Percentiles rank a stretch among this genome's conserved stretches.
phyloP scores from a whole-genome alignment of 1,139 yeast species.

The Candida neerlandica region DNA sequence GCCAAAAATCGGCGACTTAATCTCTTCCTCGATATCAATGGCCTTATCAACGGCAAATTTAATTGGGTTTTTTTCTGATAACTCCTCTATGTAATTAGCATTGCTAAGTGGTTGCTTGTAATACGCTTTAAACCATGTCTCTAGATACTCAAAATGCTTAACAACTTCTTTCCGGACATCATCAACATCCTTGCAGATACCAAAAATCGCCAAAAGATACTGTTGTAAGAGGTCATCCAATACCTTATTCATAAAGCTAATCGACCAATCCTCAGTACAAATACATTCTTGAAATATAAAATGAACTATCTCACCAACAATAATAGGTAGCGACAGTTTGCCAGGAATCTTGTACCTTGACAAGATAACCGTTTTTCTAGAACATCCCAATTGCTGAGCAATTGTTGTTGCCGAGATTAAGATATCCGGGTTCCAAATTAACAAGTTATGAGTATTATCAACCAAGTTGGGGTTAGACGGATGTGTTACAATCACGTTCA shows the following conservation, averaged over 20 bases:
- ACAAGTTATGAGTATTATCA: slow-evolving; percentile 60
- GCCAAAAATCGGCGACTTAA: slow-evolving; percentile 91
- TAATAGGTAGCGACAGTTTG: slow-evolving; percentile 57
- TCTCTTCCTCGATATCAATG: slow-evolving; percentile 84
- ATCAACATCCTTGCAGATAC: slow-evolving; percentile 55
- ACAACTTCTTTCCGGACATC: slow-evolving; percentile 44
- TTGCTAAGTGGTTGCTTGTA: slow-evolving; percentile 29
- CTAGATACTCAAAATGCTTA: slow-evolving; percentile 58
- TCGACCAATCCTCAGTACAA: slow-evolving; percentile 40
- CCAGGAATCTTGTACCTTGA: slow-evolving; percentile 59
- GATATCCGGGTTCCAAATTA: slow-evolving; percentile 83
- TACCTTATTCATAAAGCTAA: slow-evolving; percentile 45
- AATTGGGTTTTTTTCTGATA: slow-evolving; percentile 34
- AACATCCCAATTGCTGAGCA: slow-evolving; percentile 74
- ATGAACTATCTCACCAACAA: slow-evolving; percentile 82
- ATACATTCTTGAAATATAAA: slow-evolving; percentile 74
- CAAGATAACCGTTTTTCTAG: slow-evolving; percentile 67
- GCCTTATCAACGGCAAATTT: slow-evolving; percentile 61
- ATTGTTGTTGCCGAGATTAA: slow-evolving; percentile 80
- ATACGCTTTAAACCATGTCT: slow-evolving; percentile 62
- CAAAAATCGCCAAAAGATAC: slow-evolving; percentile 54
- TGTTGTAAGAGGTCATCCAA: slow-evolving; percentile 48
- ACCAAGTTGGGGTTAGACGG: slow-evolving; percentile 42
- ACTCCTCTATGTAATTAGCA: slow-evolving; percentile 38
- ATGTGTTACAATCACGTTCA: slow-evolving; percentile 59